Base-by-base conservation (phyloP, 2,329 filamentous ascomycete species). In the Apiospora hydei region DNA sequence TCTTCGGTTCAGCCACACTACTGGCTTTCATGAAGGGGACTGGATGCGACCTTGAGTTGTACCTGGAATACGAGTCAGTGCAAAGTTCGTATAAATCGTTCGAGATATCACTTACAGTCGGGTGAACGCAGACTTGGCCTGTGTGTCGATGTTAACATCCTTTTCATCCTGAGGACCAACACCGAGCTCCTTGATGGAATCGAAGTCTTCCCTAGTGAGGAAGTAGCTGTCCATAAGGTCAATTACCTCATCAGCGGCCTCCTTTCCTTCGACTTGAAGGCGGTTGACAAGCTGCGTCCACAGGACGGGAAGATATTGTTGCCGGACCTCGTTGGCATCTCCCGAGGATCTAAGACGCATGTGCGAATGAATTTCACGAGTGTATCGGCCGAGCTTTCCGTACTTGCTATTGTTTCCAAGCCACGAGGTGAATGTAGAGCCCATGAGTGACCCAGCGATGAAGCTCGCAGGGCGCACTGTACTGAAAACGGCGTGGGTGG, bases 141-240 rank as follows among this genome's bases (percentile, higher is more conserved):
- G 93, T 3, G 92, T 87, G 72, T 98, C 94, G 70, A 98, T 92
- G 73, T 91, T 93, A 76, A 97, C 88, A 1, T 85, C 85, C 24
- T 92, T 91, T 82, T 95, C 91, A 74, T 92, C 88, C 88, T 97
- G 95, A 1, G 91, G 90, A 5, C 96, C 96, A 18, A 99, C 89
- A 8, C 95, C 96, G 34, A 99, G 88, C 83, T 99, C 96, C 81
- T 95, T 88, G 77, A 99, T 94, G 13, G 92, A 93, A 80, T 99
- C 96, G 82, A 96, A 97, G 80, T 99, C 96, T 34, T 99, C 96
- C 74, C 93, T 92, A 0, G 96, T 98, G 72, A 99, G 86, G 82
- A 92, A 99, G 83, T 99, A 99, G 80, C 92, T 95, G 80, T 99
- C 96, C 96, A 99, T 98, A 70, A 98, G 87, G 70, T 96, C 90